Evolutionary conservation across 192 early-diverging fungal species (phyloP), one percentile per base, ranked within the genome.

Genomic region (Coemansia sp.): DNA sequence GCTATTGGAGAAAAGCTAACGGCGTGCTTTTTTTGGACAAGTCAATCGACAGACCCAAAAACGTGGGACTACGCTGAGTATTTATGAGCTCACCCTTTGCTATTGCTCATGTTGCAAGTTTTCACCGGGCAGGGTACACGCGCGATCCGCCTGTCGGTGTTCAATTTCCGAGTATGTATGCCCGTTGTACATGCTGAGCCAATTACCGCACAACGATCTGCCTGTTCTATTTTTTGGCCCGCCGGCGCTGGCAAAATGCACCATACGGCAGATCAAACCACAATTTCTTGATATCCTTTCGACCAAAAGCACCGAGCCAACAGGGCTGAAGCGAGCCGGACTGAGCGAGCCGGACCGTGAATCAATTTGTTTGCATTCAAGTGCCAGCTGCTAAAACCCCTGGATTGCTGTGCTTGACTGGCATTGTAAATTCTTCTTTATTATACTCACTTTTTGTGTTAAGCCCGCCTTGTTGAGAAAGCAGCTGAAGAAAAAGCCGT

Each of bases 191-290:
- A 32, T 32, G 29, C 29, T 53, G 51, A 32, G 51, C 51, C 21
- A 53, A 53, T 53, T 32, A 32, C 29, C 6, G 5, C 29, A 32
- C 29, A 32, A 32, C 29, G 29, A 32, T 32, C 29, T 32, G 29
- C 29, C 51, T 14, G 21, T 25, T 22, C 49, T 53, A 22, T 23
- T 24, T 53, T 53, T 53, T 53, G 19, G 23, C 51, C 25, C 21
- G 51, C 23, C 23, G 50, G 50, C 23, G 19, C 51, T 53, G 51
- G 51, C 51, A 53, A 53, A 53, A 53, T 53, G 51, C 51, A 25
- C 29, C 29, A 6, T 32, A 32, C 29, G 29, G 29, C 29, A 32
- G 29, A 32, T 32, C 29, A 32, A 32, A 32, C 29, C 27, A 27
- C 27, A 27, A 27, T 27, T 5, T 5, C 27, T 32, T 32, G 29